phyloP scores from a whole-genome alignment of 495 filamentous ascomycete genomes.

The Podospora sp. region DNA sequence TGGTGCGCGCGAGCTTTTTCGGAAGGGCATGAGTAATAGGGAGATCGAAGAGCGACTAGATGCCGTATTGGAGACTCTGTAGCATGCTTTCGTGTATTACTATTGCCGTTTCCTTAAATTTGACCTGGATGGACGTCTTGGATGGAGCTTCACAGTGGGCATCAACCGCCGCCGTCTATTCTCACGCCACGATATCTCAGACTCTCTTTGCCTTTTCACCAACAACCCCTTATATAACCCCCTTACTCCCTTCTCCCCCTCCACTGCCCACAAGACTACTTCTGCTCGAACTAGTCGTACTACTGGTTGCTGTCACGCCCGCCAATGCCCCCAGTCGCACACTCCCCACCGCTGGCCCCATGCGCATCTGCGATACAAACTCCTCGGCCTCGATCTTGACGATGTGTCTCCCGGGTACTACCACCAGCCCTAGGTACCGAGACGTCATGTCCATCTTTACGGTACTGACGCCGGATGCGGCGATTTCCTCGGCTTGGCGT shows the following conservation, averaged over 20 bases:
- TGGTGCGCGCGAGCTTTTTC: not conserved
- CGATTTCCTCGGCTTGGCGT: conserved; percentile 48
- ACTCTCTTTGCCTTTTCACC: not conserved
- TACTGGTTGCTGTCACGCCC: not conserved
- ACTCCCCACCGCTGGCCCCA: conserved; percentile 9
- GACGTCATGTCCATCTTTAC: conserved; percentile 74
- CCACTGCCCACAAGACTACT: not conserved
- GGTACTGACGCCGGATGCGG: conserved; percentile 32
- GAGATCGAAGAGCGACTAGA: not conserved
- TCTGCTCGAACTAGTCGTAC: not conserved
- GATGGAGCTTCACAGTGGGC: not conserved
- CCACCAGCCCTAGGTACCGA: conserved; percentile 85
- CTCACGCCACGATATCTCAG: not conserved
- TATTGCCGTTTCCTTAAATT: conserved; percentile 8
- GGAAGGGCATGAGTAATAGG: not conserved
- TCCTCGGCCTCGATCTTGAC: conserved; percentile 88
- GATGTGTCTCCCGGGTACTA: conserved; percentile 85
- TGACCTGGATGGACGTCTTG: not conserved
- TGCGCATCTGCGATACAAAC: conserved; percentile 49
- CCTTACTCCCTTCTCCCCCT: not conserved
- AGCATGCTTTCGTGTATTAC: conserved; percentile 15
- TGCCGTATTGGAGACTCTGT: not conserved
- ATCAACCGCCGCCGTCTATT: not conserved
- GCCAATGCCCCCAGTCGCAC: not conserved
- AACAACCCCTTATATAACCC: not conserved